Conservation (phyloP, 768 basidiomycete species). For the Postia placenta region DNA sequence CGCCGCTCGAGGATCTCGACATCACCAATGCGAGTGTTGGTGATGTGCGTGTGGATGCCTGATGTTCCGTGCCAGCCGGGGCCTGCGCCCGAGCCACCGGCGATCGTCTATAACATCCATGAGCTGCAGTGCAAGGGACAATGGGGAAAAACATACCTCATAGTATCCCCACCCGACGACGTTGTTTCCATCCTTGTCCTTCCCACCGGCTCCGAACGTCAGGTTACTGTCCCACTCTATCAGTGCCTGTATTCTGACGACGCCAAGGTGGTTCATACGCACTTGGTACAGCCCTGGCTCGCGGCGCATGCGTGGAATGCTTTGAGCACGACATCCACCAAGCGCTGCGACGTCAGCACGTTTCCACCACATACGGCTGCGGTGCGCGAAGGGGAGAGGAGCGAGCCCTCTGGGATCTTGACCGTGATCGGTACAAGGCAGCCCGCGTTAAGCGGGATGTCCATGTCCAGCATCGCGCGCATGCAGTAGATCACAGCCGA, state of each 20-base stretch:
- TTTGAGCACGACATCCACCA: constrained; percentile 89
- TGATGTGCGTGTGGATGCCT: constrained; percentile 91
- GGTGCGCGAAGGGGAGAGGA: constrained; percentile 77
- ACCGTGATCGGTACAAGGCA: constrained; percentile 87
- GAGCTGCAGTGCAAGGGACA: not conserved
- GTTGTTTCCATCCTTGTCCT: constrained; percentile 69
- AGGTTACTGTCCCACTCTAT: constrained; percentile 51
- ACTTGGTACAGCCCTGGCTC: constrained; percentile 93
- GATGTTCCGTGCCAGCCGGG: constrained; percentile 87
- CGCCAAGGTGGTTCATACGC: constrained; percentile 25
- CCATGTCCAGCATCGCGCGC: constrained; percentile 76
- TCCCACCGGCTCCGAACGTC: constrained; percentile 87
- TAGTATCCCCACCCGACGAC: constrained; percentile 81
- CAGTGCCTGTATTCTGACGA: not conserved
- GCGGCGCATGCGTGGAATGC: constrained; percentile 91
- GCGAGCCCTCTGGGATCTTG: constrained; percentile 69
- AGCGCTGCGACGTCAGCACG: constrained; percentile 86
- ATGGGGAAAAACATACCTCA: constrained; percentile 35
- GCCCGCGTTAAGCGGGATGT: constrained; percentile 92
- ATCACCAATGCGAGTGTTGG: constrained; percentile 90
- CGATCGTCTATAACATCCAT: constrained; percentile 62
- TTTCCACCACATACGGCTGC: constrained; percentile 94
- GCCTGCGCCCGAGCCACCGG: constrained; percentile 90
- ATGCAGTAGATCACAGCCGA: constrained; percentile 88
- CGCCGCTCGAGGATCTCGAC: constrained; percentile 91